A percentile compares a stretch with the other conserved stretches of the same genome.
phyloP scores from a whole-genome alignment of 208 protist genomes.

The Kentomonas sorsogonicus region DNA sequence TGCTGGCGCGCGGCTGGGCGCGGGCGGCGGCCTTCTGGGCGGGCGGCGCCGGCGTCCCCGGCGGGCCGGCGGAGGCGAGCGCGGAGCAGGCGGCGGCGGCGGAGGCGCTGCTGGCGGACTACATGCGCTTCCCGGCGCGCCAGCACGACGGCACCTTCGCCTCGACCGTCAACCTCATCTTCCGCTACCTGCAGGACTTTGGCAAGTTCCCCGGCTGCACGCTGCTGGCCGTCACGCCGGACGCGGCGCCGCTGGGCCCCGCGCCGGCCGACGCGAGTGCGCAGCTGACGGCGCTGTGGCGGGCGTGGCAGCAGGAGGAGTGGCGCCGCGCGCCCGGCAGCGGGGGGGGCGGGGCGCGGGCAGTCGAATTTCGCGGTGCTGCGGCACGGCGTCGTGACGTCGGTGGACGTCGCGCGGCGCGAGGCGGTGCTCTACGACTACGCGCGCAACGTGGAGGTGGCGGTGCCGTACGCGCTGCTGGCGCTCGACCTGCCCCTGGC shows the following conservation, averaged over 20 bases:
- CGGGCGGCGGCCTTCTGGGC: too few relatives aligned
- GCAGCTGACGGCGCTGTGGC: constrained; percentile 46
- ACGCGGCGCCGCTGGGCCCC: constrained; percentile 49
- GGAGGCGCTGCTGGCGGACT: background rate
- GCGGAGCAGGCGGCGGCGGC: background rate
- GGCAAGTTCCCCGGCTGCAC: constrained; percentile 56
- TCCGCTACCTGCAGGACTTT: constrained; percentile 66
- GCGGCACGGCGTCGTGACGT: constrained; percentile 39
- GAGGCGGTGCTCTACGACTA: constrained; percentile 75
- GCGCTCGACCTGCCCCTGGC: constrained; percentile 72
- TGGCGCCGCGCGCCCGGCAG: background rate
- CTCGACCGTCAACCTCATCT: constrained; percentile 73
- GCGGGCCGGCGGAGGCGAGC: background rate
- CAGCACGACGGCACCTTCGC: constrained; percentile 82
- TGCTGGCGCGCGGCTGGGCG: too few relatives aligned
- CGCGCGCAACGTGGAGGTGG: constrained; percentile 30
- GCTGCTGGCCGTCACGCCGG: constrained; percentile 51
- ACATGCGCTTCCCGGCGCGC: constrained; percentile 28
- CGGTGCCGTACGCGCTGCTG: constrained; percentile 54
- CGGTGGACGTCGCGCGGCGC: constrained; percentile 30
- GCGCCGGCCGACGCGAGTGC: constrained; percentile 48
- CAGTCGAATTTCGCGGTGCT: constrained; percentile 26
- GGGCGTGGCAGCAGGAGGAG: constrained; percentile 22
- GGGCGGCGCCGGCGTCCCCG: too few relatives aligned
- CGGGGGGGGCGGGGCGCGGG: background rate